Evolutionary conservation across 331 rosid species (phyloP).

Genomic region (Acacia concinna): DNA sequence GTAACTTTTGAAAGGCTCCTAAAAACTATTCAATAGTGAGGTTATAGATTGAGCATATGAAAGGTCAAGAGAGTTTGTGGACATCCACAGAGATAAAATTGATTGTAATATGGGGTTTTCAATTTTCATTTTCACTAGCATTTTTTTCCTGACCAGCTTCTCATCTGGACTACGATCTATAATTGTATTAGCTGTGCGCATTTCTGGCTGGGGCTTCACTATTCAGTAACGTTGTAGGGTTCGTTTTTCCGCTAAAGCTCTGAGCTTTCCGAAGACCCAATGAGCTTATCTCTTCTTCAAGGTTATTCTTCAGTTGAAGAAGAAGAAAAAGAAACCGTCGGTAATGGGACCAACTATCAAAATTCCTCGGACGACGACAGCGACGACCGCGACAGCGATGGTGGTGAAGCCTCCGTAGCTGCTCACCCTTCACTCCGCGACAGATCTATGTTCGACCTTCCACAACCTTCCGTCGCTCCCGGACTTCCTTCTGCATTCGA

Average conservation of each 20-base stretch:
- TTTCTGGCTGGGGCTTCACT: too few species aligned
- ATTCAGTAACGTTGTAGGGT: not conserved
- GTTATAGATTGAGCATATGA: too few species aligned
- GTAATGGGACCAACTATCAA: conserved; percentile 14
- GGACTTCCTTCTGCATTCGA: conserved; percentile 89
- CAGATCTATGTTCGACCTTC: conserved; percentile 65
- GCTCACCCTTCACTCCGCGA: conserved; percentile 50
- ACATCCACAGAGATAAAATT: too few species aligned
- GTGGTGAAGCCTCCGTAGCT: conserved; percentile 19
- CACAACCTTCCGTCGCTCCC: conserved; percentile 53
- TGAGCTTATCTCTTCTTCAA: conserved; percentile 89
- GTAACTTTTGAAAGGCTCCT: too few species aligned
- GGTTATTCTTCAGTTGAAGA: conserved; percentile 86
- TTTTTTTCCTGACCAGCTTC: too few species aligned
- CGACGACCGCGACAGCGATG: conserved; percentile 5
- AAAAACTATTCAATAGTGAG: too few species aligned
- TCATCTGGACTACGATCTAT: too few species aligned
- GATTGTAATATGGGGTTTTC: too few species aligned
- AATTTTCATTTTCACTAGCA: too few species aligned
- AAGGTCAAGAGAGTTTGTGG: too few species aligned
- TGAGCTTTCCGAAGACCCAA: conserved; percentile 18
- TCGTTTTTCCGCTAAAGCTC: not conserved
- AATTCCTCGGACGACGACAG: conserved; percentile 41
- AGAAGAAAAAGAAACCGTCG: conserved; percentile 34
- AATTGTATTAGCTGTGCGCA: too few species aligned